Evolutionary conservation across 805 yeast species (phyloP), one percentile per base, ranked within the genome.

Genomic region (Torulaspora maleeae): DNA sequence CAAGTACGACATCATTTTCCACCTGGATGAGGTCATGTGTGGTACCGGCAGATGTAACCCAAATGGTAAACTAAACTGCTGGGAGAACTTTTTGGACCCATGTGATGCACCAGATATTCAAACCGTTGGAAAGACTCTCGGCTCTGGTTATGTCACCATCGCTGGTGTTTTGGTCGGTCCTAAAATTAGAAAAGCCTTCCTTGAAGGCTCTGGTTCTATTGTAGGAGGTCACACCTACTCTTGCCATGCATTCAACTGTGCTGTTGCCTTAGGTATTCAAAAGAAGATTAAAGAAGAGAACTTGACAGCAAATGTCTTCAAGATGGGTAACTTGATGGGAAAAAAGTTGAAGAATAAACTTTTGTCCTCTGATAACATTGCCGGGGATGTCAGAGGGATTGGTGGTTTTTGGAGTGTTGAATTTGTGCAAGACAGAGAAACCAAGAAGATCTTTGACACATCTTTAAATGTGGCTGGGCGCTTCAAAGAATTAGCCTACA

Each of bases 381-480:
- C 70, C 19, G 85, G 83, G 47, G 80, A 80, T 53, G 73, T 80
- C 35, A 72, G 86, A 62, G 86, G 86, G 44, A 65, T 77, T 49
- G 85, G 84, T 47, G 75, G 78, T 35, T 80, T 80, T 64, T 69
- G 80, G 73, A 70, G 79, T 2, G 57, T 80, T 41, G 84, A 80
- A 59, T 67, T 78, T 44, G 83, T 78, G 47, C 71, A 76, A 52
- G 72, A 79, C 57, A 74, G 70, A 51, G 63, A 54, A 13, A 73
- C 82, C 20, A 78, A 77, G 54, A 76, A 75, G 58, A 64, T 73
- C 8, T 76, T 77, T 48, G 70, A 64, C 33, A 56, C 64, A 27
- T 54, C 56, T 12, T 48, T 66, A 36, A 62, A 64, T 36, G 61
- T 73, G 34, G 75, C 71, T 27, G 63, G 64, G 40, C 57, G 61